phyloP scores from a whole-genome alignment of 1,284 basidiomycete species.

The Leucoagaricus sp. region DNA sequence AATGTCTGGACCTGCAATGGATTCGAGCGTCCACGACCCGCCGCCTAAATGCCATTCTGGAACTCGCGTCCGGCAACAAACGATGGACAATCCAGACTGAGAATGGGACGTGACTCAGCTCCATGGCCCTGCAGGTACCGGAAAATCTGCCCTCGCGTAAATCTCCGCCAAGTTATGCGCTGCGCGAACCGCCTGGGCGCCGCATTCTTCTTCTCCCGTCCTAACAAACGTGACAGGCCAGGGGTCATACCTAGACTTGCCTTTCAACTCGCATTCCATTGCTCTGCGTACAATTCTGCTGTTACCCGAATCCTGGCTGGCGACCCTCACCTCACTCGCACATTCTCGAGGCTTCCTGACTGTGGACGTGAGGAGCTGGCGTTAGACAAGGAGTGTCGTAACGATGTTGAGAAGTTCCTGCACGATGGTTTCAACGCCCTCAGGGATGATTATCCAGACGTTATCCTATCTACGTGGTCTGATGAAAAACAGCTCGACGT shows the following conservation, averaged over 20 bases:
- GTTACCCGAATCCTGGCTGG: conserved; percentile 10
- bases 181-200: conserved; percentile 15
- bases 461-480: not conserved
- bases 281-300: conserved; percentile 5
- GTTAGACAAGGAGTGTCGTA: not conserved
- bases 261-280: conserved; percentile 18
- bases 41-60: not conserved
- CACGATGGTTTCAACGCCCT: not conserved
- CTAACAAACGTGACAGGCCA: conserved; percentile 4
- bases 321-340: conserved; percentile 11
- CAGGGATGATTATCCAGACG: not conserved
- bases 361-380: not conserved
- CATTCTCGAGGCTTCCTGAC: not conserved
- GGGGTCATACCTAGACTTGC: conserved; percentile 19
- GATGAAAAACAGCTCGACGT: not conserved
- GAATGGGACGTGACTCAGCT: conserved; percentile 22
- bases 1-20: too few species aligned
- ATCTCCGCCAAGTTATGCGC: conserved; percentile 20
- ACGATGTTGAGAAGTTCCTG: conserved; percentile 1
- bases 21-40: too few species aligned
- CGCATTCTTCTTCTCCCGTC: conserved; percentile 21
- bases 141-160: conserved; percentile 25
- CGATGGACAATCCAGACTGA: not conserved
- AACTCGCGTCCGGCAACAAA: not conserved
- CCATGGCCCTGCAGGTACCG: conserved; percentile 24